Evolutionary conservation across 2,329 filamentous ascomycete species (phyloP), one percentile per base, ranked within the genome.

Genomic region (Neoarthrinium moseri): DNA sequence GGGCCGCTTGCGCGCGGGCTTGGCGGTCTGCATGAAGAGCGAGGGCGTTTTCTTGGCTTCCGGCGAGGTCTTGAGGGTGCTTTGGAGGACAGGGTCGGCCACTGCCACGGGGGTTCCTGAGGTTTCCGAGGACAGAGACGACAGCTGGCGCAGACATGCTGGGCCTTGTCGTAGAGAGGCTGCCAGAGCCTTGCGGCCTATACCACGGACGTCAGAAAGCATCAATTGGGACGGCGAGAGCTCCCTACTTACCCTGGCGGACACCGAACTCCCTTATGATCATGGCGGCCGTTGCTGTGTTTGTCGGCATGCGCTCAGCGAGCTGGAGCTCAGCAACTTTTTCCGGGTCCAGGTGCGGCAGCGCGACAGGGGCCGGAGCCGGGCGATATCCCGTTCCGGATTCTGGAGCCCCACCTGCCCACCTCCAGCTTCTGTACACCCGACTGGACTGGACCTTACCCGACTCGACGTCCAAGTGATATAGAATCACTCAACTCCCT

Each of bases 111-210:
- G 45, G 32, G 61, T 52, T 17, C 52, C 52, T 33, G 60, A 55
- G 23, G 63, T 57, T 20, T 62, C 59, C 18, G 63, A 69, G 7
- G 67, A 63, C 41, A 78, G 57, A 22, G 62, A 63, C 8, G 67
- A 63, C 41, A 78, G 57, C 20, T 62, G 63, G 52, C 74, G 72
- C 37, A 70, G 58, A 54, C 64, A 69, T 53, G 57, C 50, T 54
- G 45, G 30, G 42, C 52, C 47, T 49, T 60, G 60, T 27, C 59
- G 69, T 35, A 67, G 60, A 43, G 73, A 57, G 45, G 71, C 60
- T 48, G 71, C 70, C 62, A 83, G 58, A 57, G 72, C 73, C 66
- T 69, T 72, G 54, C 74, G 77, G 73, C 77, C 80, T 84, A 49
- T 10, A 18, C 30, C 36, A 35, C 44, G 36, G 13, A 3, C 29